Conservation (phyloP, 1,284 basidiomycete species). For the Papiliotrema terrestris region DNA sequence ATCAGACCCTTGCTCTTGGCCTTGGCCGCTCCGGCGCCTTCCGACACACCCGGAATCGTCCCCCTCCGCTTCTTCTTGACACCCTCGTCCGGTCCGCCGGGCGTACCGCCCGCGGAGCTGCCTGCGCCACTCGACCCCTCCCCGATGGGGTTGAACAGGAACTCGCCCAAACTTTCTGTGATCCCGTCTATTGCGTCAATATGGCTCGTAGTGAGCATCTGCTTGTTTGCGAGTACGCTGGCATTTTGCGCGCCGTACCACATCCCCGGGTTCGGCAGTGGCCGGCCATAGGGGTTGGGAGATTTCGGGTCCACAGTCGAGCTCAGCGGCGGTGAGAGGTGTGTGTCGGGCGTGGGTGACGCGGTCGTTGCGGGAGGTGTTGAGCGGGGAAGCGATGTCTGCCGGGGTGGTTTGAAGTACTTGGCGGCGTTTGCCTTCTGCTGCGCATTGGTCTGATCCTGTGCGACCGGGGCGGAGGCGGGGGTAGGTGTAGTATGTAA, state of each 20-base stretch:
- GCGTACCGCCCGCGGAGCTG: background rate
- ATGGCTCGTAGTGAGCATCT: background rate
- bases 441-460: background rate
- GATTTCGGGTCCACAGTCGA: background rate
- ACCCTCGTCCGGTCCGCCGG: slow-evolving; percentile 4
- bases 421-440: background rate
- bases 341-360: background rate
- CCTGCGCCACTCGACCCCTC: background rate
- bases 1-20: slow-evolving; percentile 1
- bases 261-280: background rate
- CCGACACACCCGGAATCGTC: background rate
- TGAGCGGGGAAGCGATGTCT: background rate
- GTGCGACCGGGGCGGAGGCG: no score
- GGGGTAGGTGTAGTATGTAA: no score
- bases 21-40: background rate
- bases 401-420: background rate
- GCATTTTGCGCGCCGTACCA: background rate
- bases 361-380: background rate
- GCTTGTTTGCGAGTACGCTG: background rate
- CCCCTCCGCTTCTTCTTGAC: slow-evolving; percentile 13
- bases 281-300: background rate
- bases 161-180: slow-evolving; percentile 40
- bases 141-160: slow-evolving; percentile 33
- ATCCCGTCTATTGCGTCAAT: slow-evolving; percentile 30
- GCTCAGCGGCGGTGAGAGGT: background rate